Conservation (phyloP, 441 rosid species). For the Arabidopsis hybrid region DNA sequence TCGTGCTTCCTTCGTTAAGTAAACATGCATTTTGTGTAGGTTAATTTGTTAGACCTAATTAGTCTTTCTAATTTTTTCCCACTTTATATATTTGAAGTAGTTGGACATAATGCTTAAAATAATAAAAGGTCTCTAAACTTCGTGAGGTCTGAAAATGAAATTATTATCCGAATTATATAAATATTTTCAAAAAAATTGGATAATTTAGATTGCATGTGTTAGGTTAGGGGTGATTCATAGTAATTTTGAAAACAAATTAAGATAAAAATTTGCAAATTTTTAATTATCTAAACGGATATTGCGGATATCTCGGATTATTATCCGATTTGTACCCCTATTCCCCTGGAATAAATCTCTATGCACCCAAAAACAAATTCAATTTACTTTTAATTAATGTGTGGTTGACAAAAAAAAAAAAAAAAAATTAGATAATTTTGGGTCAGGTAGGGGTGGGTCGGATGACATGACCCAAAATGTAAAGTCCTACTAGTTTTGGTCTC, state of each 20-base stretch:
- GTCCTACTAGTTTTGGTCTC: neutral
- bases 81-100: neutral
- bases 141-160: neutral
- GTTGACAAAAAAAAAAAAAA: no score
- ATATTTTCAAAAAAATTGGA: neutral
- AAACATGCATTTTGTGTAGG: conserved; percentile 29
- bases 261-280: neutral
- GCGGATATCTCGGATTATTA: neutral
- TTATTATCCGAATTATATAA: neutral
- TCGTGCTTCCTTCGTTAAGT: conserved; percentile 22
- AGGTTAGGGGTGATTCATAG: neutral
- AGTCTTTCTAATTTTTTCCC: neutral
- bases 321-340: neutral
- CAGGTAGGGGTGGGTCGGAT: neutral
- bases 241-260: neutral
- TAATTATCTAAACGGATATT: neutral
- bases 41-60: conserved; percentile 34
- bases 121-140: neutral
- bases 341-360: neutral
- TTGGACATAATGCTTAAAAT: conserved; percentile 2
- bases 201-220: neutral
- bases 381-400: no score
- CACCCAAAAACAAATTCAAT: neutral
- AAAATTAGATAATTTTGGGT: neutral
- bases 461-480: neutral